Evolutionary conservation across 2,329 filamentous ascomycete species (phyloP).

Genomic region (Verticillium longisporum): DNA sequence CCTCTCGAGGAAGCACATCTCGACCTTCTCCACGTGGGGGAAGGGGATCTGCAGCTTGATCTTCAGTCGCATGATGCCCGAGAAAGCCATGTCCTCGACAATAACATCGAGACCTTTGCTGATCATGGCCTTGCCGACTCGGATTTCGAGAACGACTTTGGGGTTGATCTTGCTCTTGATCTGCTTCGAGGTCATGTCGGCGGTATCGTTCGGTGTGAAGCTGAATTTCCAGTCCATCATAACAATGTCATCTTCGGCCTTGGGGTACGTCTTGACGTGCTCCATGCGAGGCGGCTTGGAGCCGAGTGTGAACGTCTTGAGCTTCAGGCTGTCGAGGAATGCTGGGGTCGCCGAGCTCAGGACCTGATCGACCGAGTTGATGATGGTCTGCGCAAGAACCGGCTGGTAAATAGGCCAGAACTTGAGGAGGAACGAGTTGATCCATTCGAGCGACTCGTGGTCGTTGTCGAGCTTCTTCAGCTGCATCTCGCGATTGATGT

Average conservation of each 20-base stretch:
- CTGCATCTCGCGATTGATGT: slow-evolving; percentile 81
- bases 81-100: slow-evolving; percentile 95
- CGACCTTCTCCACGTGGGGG: slow-evolving; percentile 88
- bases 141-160: slow-evolving; percentile 90
- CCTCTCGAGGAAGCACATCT: slow-evolving; percentile 87
- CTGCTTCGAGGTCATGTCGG: slow-evolving; percentile 85
- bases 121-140: slow-evolving; percentile 91
- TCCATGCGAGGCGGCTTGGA: slow-evolving; percentile 94
- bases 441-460: slow-evolving; percentile 92
- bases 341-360: slow-evolving; percentile 85
- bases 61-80: slow-evolving; percentile 92
- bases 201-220: slow-evolving; percentile 91
- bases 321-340: slow-evolving; percentile 86
- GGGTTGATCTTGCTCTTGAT: slow-evolving; percentile 95
- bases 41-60: slow-evolving; percentile 95
- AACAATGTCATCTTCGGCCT: slow-evolving; percentile 88
- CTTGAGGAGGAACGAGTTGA: slow-evolving; percentile 96
- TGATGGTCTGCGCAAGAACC: slow-evolving; percentile 83
- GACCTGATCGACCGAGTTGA: slow-evolving; percentile 93
- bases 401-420: slow-evolving; percentile 99
- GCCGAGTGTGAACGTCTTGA: slow-evolving; percentile 90
- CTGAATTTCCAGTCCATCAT: slow-evolving; percentile 99
- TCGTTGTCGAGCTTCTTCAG: slow-evolving; percentile 86
- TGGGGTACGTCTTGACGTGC: slow-evolving; percentile 96
- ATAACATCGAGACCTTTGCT: slow-evolving; percentile 97